Evolutionary conservation across 352 stramenopile species (phyloP).

Genomic region (Thalassiosira mediterranea): DNA sequence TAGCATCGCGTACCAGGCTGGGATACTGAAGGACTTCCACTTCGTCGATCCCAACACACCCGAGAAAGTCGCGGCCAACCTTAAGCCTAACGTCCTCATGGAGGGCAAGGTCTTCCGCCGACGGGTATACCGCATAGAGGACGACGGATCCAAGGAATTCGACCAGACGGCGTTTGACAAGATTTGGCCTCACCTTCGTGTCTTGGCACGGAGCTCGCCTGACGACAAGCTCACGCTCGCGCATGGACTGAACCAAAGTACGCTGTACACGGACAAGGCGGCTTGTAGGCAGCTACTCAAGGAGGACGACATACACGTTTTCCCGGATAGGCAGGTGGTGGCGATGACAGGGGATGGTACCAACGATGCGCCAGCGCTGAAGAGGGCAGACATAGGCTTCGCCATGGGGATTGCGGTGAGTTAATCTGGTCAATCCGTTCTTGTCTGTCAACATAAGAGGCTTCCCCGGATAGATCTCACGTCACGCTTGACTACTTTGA

Average conservation of each 20-base stretch:
- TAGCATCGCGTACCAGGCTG: slow-evolving; percentile 95
- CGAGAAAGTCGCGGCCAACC: slow-evolving; percentile 66
- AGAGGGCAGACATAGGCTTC: slow-evolving; percentile 94
- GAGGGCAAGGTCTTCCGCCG: slow-evolving; percentile 73
- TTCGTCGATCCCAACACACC: slow-evolving; percentile 68
- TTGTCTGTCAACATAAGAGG: too few species aligned
- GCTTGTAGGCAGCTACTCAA: slow-evolving; percentile 55
- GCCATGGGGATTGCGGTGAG: slow-evolving; percentile 95
- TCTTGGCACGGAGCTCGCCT: slow-evolving; percentile 93
- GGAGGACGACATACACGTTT: slow-evolving; percentile 75
- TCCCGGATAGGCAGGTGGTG: slow-evolving; percentile 88
- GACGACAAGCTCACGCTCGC: slow-evolving; percentile 97
- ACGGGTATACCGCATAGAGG: slow-evolving; percentile 62
- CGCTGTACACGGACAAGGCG: slow-evolving; percentile 72
- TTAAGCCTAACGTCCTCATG: slow-evolving; percentile 82
- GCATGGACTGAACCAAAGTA: slow-evolving; percentile 89
- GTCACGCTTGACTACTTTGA: slow-evolving; percentile 1
- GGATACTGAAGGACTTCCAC: slow-evolving; percentile 89
- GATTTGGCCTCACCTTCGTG: slow-evolving; percentile 83
- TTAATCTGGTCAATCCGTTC: too few species aligned
- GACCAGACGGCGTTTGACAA: slow-evolving; percentile 85
- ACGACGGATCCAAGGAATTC: slow-evolving; percentile 75
- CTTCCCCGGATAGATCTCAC: too few species aligned
- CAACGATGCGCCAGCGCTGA: slow-evolving; percentile 97
- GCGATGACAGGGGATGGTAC: slow-evolving; percentile 99